A percentile compares a stretch with the other conserved stretches of the same genome.
Evolutionary conservation across 176 grass and related monocot species (phyloP).

Genomic region (Rhynchospora tenuis): DNA sequence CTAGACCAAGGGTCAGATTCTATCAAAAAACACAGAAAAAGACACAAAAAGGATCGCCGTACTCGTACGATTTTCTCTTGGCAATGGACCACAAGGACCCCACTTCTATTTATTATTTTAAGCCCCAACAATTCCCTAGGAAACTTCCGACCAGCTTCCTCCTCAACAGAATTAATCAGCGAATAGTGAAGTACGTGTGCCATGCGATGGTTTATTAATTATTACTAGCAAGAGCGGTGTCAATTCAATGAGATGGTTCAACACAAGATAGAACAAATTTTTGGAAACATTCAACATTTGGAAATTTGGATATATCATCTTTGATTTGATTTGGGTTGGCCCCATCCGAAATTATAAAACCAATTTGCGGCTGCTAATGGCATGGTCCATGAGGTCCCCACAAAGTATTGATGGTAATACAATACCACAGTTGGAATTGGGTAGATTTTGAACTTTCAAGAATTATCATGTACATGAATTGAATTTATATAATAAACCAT

Average conservation of each 20-base stretch:
- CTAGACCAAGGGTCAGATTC: not conserved
- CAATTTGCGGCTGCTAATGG: not conserved
- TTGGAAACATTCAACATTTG: not conserved
- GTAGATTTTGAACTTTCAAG: not conserved
- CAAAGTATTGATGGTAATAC: not conserved
- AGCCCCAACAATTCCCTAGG: not conserved
- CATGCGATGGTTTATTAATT: not conserved
- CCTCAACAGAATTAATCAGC: not conserved
- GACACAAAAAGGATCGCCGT: not conserved
- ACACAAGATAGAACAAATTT: not conserved
- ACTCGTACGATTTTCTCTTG: not conserved
- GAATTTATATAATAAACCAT: not conserved
- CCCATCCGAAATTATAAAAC: not conserved
- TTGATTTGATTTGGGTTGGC: not conserved
- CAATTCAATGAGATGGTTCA: no score
- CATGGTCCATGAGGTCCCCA: not conserved
- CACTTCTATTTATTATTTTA: not conserved
- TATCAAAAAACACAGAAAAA: not conserved
- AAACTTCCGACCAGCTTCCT: conserved; percentile 19
- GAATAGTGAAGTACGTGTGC: not conserved
- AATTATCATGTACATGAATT: not conserved
- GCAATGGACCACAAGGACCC: not conserved
- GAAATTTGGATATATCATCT: not conserved
- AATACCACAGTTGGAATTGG: not conserved
- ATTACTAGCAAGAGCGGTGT: no score